phyloP scores from a whole-genome alignment of 345 rosid genomes.

The Pistacia integerrima region DNA sequence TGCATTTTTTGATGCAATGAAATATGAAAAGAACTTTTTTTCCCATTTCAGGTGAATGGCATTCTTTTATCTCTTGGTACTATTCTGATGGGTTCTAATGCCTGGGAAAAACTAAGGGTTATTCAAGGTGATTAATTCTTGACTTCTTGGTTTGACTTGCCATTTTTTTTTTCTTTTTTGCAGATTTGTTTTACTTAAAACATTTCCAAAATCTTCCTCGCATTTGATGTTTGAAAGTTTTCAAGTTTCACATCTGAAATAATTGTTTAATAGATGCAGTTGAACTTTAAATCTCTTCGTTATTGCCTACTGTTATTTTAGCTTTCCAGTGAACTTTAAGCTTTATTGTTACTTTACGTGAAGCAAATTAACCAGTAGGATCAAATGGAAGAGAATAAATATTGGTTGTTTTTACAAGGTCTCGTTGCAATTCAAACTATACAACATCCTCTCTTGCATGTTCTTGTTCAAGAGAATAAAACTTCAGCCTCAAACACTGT shows the following conservation, averaged over 20 bases:
- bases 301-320: background rate
- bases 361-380: no score
- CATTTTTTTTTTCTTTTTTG: background rate
- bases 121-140: slow-evolving; percentile 51
- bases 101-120: slow-evolving; percentile 90
- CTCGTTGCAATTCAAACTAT: no score
- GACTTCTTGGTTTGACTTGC: background rate
- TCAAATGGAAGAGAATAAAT: no score
- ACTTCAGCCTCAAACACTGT: no score
- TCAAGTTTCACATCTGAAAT: no score
- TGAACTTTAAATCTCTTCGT: background rate
- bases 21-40: background rate
- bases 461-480: no score
- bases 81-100: slow-evolving; percentile 83
- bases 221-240: no score
- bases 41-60: slow-evolving; percentile 60
- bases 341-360: no score
- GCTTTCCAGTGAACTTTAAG: background rate
- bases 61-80: slow-evolving; percentile 76
- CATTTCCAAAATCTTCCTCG: no score
- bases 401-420: no score
- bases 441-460: no score
- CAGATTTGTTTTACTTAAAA: no score
- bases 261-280: background rate
- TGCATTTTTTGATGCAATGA: background rate